phyloP scores from a whole-genome alignment of 2,329 filamentous ascomycete genomes.

The Botryosphaeria dothidea region DNA sequence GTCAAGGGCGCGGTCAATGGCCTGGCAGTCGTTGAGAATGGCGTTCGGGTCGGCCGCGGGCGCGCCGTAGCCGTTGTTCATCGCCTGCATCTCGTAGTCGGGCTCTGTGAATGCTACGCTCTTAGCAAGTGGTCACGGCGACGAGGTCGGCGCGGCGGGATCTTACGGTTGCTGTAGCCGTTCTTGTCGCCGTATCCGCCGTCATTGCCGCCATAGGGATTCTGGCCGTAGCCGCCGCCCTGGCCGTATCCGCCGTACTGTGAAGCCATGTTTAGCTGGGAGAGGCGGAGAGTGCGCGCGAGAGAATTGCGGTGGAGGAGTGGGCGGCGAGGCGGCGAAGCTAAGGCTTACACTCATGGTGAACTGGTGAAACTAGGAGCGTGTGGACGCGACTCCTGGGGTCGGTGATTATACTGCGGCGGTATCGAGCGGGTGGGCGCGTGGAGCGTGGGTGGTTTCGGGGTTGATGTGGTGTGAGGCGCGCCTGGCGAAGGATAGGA shows the following conservation, averaged over 20 bases:
- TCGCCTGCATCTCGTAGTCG: constrained; percentile 71
- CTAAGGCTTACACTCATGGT: constrained; percentile 20
- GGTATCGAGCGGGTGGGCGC: constrained; percentile 13
- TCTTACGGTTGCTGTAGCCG: constrained; percentile 22
- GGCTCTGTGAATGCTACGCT: constrained; percentile 20
- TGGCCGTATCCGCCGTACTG: constrained; percentile 46
- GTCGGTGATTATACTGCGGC: constrained; percentile 3
- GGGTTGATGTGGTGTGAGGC: not conserved
- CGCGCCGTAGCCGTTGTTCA: constrained; percentile 51
- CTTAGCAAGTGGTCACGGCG: constrained; percentile 36
- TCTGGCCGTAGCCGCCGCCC: constrained; percentile 42
- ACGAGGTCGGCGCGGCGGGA: constrained; percentile 26
- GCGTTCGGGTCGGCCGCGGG: constrained; percentile 61
- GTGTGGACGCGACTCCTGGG: constrained; percentile 14
- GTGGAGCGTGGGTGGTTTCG: constrained; percentile 15
- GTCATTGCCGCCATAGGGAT: constrained; percentile 49
- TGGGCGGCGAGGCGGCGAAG: not conserved
- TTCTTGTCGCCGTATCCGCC: constrained; percentile 47
- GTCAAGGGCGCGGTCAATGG: constrained; percentile 76
- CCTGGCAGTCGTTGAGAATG: constrained; percentile 81
- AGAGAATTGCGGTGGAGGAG: not conserved
- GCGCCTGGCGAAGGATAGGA: constrained; percentile 17
- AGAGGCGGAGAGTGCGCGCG: not conserved
- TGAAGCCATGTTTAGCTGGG: constrained; percentile 23
- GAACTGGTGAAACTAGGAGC: constrained; percentile 11